A percentile compares a stretch with the other conserved stretches of the same genome.
These are phyloP conservation scores for Hygrocybe punicea DNA, from an alignment of 768 basidiomycete species.

Conservation along the genomic window DNA sequence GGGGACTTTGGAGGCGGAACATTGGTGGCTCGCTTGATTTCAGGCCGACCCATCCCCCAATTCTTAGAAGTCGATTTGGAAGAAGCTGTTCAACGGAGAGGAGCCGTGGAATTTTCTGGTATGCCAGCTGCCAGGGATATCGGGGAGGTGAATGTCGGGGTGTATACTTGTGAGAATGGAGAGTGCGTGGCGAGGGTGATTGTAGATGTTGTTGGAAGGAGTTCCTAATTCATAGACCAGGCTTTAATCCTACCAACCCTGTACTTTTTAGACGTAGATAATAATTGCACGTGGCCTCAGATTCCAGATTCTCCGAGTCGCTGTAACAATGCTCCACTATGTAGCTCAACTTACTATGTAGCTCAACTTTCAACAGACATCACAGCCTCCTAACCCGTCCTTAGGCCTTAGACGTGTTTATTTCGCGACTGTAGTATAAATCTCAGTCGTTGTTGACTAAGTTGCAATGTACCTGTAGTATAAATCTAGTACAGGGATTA, in stretches of 20 bases:
- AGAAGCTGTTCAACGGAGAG: constrained; percentile 39
- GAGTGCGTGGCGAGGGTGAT: constrained; percentile 53
- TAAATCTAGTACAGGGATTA: too few species aligned
- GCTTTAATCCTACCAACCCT: neutral
- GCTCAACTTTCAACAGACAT: too few species aligned
- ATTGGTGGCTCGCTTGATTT: constrained; percentile 45
- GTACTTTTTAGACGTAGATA: neutral
- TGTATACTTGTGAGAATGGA: constrained; percentile 49
- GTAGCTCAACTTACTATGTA: too few species aligned
- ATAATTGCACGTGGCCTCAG: neutral
- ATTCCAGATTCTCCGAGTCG: too few species aligned
- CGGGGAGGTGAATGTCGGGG: constrained; percentile 53
- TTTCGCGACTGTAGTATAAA: too few species aligned
- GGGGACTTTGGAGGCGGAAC: constrained; percentile 10
- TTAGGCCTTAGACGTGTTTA: too few species aligned
- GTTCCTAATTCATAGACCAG: constrained; percentile 5
- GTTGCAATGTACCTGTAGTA: too few species aligned
- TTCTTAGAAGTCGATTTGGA: constrained; percentile 55
- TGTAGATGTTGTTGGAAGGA: constrained; percentile 49
- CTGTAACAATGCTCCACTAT: too few species aligned
- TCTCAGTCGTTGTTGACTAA: too few species aligned
- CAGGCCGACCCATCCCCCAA: constrained; percentile 51
- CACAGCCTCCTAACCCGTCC: too few species aligned
- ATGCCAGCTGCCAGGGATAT: constrained; percentile 48
- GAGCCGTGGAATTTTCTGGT: constrained; percentile 56